Percentiles rank a stretch among this genome's conserved stretches.
These are phyloP conservation scores for Sinapis alba DNA, from an alignment of 441 rosid species.

Conservation along the genomic window DNA sequence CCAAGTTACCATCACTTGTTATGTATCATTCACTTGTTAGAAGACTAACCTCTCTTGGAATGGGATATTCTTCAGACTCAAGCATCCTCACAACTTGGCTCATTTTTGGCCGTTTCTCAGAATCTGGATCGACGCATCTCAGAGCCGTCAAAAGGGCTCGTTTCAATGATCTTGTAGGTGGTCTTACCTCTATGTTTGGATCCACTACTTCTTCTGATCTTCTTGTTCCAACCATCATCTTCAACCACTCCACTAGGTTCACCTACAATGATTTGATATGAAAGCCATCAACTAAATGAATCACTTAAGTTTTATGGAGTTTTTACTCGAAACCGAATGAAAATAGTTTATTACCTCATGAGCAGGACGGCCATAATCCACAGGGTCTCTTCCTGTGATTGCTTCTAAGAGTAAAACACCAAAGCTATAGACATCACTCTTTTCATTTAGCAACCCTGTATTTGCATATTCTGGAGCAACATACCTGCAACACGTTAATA, in stretches of 20 bases:
- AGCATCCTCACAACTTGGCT: slow-evolving; percentile 92
- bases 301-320: neutral
- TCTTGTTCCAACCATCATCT: slow-evolving; percentile 85
- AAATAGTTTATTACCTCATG: slow-evolving; percentile 53
- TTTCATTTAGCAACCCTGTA: slow-evolving; percentile 89
- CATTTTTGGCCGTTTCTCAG: slow-evolving; percentile 87
- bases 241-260: slow-evolving; percentile 89
- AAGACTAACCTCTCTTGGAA: slow-evolving; percentile 77
- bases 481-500: slow-evolving; percentile 50
- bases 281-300: neutral
- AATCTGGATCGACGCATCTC: slow-evolving; percentile 87
- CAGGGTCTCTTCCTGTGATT: slow-evolving; percentile 88
- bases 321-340: neutral
- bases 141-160: slow-evolving; percentile 80
- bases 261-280: slow-evolving; percentile 46
- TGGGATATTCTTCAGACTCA: slow-evolving; percentile 86
- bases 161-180: slow-evolving; percentile 75
- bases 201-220: slow-evolving; percentile 85
- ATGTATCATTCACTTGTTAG: neutral
- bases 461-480: slow-evolving; percentile 97
- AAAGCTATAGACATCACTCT: slow-evolving; percentile 90
- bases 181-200: slow-evolving; percentile 58
- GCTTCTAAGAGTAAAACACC: slow-evolving; percentile 85
- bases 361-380: slow-evolving; percentile 80
- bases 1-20: neutral